Evolutionary conservation across 192 early-diverging fungal genomes (phyloP).

Genomic region (Podila epicladia): DNA sequence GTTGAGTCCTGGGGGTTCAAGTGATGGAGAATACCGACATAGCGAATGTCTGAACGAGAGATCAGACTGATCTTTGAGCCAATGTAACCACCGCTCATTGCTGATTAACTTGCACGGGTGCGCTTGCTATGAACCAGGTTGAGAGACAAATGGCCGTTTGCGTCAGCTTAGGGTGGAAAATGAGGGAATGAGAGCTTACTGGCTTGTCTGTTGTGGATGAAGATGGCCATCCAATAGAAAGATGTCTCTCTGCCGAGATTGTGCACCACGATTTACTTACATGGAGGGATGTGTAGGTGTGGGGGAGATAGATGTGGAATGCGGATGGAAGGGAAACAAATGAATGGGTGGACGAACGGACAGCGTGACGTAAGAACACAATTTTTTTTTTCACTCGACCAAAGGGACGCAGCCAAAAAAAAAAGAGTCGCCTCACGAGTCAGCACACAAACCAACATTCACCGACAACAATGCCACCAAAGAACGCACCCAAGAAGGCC

Average conservation of each 20-base stretch:
- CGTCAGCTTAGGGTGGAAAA: background rate
- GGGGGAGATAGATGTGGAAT: too few relatives aligned
- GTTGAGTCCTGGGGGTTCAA: conserved; percentile 89
- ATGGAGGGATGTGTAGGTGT: background rate
- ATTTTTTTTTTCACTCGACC: background rate
- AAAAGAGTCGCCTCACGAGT: background rate
- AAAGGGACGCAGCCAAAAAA: background rate
- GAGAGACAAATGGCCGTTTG: background rate
- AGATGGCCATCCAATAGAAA: too few relatives aligned
- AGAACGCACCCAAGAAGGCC: conserved; percentile 37
- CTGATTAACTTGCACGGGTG: background rate
- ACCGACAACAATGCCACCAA: conserved; percentile 34
- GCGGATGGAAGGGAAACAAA: too few relatives aligned
- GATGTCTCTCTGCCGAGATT: background rate
- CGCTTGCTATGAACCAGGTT: background rate
- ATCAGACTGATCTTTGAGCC: conserved; percentile 80
- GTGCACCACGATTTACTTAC: background rate
- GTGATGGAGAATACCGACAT: conserved; percentile 87
- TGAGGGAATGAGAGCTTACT: background rate
- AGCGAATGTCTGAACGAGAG: conserved; percentile 90
- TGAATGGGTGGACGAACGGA: too few relatives aligned
- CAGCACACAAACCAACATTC: background rate
- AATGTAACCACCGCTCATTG: conserved; percentile 62
- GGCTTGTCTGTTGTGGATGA: too few relatives aligned
- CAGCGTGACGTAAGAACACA: background rate